Evolutionary conservation across 495 filamentous ascomycete species (phyloP).

Genomic region (Penicillium waksmanii): DNA sequence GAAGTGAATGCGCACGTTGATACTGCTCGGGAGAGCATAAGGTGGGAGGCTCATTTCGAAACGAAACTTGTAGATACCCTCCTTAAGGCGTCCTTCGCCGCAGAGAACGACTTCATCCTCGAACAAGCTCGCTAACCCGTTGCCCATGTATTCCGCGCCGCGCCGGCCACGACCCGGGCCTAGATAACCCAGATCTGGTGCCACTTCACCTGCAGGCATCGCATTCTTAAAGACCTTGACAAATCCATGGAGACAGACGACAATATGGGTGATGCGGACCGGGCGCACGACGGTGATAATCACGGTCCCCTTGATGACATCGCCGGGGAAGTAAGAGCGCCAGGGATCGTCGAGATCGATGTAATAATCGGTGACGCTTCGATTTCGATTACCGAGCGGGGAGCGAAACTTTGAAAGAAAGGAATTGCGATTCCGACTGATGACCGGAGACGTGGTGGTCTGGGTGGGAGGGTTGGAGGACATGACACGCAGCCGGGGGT

Average conservation of each 20-base stretch:
- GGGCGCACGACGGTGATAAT: constrained; percentile 80
- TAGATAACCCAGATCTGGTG: constrained; percentile 49
- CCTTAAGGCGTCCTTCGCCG: constrained; percentile 83
- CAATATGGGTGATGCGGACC: constrained; percentile 86
- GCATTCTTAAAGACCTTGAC: constrained; percentile 86
- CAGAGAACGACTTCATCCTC: constrained; percentile 90
- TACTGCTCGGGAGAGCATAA: constrained; percentile 85
- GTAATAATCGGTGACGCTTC: constrained; percentile 81
- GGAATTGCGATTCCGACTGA: constrained; percentile 52
- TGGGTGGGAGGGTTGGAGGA: constrained; percentile 45
- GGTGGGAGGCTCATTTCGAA: constrained; percentile 83
- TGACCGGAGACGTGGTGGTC: constrained; percentile 42
- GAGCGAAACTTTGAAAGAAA: constrained; percentile 62
- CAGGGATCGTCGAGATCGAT: constrained; percentile 79
- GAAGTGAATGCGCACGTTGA: constrained; percentile 69
- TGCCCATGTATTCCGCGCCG: constrained; percentile 71
- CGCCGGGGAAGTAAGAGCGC: constrained; percentile 76
- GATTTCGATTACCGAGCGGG: constrained; percentile 66
- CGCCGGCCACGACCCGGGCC: constrained; percentile 59
- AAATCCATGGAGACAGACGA: constrained; percentile 83
- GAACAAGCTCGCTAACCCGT: constrained; percentile 84
- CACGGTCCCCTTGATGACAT: constrained; percentile 72
- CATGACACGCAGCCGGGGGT: constrained; percentile 48
- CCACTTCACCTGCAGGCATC: constrained; percentile 62
- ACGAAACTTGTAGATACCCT: constrained; percentile 87